Evolutionary conservation across 192 early-diverging fungal species (phyloP).

Genomic region (Globomyces pollinis-pini): DNA sequence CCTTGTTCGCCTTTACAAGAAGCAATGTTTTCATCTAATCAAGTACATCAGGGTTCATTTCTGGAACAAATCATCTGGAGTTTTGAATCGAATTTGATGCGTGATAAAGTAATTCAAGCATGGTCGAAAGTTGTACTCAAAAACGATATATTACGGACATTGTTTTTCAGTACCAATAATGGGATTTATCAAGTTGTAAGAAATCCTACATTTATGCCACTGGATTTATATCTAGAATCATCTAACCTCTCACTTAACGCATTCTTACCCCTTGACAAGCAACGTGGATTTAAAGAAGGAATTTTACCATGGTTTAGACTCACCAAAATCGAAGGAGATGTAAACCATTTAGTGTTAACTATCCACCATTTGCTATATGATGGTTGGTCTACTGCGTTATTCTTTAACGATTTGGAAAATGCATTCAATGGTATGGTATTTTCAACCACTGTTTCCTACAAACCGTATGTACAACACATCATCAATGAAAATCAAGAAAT

Average conservation of each 20-base stretch:
- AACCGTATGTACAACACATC: neutral
- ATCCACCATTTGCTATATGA: constrained; percentile 30
- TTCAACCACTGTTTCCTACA: neutral
- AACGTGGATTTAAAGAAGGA: neutral
- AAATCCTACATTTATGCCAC: neutral
- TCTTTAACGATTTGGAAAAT: constrained; percentile 15
- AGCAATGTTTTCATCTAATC: constrained; percentile 11
- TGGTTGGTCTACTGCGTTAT: constrained; percentile 14
- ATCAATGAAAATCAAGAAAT: neutral
- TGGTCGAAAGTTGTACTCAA: constrained; percentile 9
- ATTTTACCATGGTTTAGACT: neutral
- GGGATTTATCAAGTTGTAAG: neutral
- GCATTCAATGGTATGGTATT: neutral
- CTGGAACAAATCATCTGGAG: constrained; percentile 9
- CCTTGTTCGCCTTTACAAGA: constrained; percentile 27
- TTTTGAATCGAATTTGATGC: neutral
- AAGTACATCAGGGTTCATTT: constrained; percentile 1
- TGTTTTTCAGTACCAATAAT: constrained; percentile 4
- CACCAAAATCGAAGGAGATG: constrained; percentile 2
- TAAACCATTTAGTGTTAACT: constrained; percentile 11
- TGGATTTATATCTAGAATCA: neutral
- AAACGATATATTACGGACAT: constrained; percentile 15
- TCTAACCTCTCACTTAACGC: neutral
- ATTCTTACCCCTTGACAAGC: neutral
- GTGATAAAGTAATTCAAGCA: neutral